Percentiles rank a stretch among this genome's conserved stretches.
These are phyloP conservation scores for Fusarium oligoseptatum DNA, from an alignment of 2,329 filamentous ascomycete species.

Conservation along the genomic window DNA sequence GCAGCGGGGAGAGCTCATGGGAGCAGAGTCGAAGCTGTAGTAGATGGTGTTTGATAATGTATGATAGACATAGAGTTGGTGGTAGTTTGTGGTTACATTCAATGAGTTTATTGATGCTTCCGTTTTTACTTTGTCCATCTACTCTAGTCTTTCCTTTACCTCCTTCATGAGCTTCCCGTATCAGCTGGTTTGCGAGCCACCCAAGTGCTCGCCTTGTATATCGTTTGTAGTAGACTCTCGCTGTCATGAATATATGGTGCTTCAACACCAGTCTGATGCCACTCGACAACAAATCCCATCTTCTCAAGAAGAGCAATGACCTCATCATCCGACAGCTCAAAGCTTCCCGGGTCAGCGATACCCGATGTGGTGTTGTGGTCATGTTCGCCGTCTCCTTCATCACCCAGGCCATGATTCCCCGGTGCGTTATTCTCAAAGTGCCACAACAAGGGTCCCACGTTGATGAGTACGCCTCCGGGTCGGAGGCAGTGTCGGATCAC, in stretches of 20 bases:
- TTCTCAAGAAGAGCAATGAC: constrained; percentile 80
- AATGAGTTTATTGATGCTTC: constrained; percentile 3
- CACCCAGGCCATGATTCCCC: constrained; percentile 66
- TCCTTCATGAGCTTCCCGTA: background rate
- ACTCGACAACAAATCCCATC: constrained; percentile 82
- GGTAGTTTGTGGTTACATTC: constrained; percentile 1
- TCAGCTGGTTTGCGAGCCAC: constrained; percentile 77
- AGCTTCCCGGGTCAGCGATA: constrained; percentile 89
- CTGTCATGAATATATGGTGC: constrained; percentile 91
- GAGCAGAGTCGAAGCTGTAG: constrained; percentile 58
- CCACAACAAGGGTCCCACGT: constrained; percentile 93
- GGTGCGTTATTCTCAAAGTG: constrained; percentile 87
- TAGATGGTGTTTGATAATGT: constrained; percentile 14
- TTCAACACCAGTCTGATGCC: constrained; percentile 68
- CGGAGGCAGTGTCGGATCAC: constrained; percentile 83
- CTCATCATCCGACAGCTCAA: constrained; percentile 92
- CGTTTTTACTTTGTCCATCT: background rate
- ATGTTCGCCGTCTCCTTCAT: constrained; percentile 64
- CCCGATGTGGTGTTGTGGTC: constrained; percentile 68
- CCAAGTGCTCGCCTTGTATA: constrained; percentile 87
- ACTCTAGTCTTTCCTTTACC: background rate
- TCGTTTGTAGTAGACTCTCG: constrained; percentile 86
- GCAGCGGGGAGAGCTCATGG: constrained; percentile 60
- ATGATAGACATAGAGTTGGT: constrained; percentile 21
- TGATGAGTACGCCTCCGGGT: constrained; percentile 85